Conservation (phyloP, 2,329 filamentous ascomycete genomes). For the Paraphaeosphaeria minitans region DNA sequence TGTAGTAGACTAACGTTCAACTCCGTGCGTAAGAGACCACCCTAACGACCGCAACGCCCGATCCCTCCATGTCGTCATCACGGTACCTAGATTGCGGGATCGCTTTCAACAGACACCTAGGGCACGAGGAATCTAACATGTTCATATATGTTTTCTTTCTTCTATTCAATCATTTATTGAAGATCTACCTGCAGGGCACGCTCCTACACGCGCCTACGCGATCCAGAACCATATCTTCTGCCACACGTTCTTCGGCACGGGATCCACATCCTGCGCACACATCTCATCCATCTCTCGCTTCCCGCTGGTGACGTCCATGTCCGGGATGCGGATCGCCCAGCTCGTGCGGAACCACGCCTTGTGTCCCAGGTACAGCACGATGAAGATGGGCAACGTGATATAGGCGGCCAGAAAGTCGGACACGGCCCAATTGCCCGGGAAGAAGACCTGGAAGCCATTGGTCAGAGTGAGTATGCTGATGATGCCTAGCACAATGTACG, state of each 20-base stretch:
- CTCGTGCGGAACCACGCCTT: conserved; percentile 38
- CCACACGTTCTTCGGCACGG: conserved; percentile 40
- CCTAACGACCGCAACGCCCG: not conserved
- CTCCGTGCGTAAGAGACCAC: not conserved
- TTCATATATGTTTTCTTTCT: too few relatives aligned
- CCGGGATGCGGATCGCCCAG: conserved; percentile 32
- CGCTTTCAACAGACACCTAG: not conserved
- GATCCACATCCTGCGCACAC: conserved; percentile 39
- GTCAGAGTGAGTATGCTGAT: conserved; percentile 39
- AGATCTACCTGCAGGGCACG: too few relatives aligned
- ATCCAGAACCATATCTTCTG: conserved; percentile 46
- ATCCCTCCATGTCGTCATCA: not conserved
- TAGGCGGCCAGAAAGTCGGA: conserved; percentile 60
- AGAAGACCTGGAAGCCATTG: conserved; percentile 60
- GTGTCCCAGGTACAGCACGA: conserved; percentile 42
- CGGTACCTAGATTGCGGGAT: not conserved
- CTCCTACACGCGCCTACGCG: conserved; percentile 28
- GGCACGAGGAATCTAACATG: too few relatives aligned
- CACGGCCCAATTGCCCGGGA: conserved; percentile 48
- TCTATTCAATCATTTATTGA: too few relatives aligned
- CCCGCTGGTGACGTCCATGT: conserved; percentile 42
- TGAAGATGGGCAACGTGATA: conserved; percentile 50
- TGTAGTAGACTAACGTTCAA: too few relatives aligned
- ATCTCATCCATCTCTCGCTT: conserved; percentile 46
- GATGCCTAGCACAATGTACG: conserved; percentile 63